These are phyloP conservation scores for Cyberlindnera sargentensis DNA, from an alignment of 805 yeast genomes.

Conservation along the genomic window DNA sequence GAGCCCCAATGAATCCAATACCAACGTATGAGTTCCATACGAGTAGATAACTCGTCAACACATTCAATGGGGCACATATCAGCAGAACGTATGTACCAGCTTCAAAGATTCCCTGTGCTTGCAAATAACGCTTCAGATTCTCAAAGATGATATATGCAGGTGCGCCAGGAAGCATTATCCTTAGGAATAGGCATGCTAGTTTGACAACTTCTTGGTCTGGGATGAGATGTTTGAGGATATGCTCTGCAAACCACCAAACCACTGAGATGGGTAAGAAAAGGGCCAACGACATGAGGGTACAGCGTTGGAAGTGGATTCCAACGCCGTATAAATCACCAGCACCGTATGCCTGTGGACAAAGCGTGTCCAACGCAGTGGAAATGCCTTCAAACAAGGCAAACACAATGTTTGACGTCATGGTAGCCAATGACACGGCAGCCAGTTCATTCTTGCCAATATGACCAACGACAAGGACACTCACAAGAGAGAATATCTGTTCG, in stretches of 20 bases:
- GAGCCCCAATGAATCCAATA: conserved; percentile 70
- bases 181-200: conserved; percentile 51
- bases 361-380: conserved; percentile 74
- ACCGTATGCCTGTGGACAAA: conserved; percentile 83
- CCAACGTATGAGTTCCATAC: conserved; percentile 60
- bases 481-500: conserved; percentile 50
- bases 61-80: conserved; percentile 59
- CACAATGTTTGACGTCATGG: conserved; percentile 78
- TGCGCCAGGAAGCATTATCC: conserved; percentile 56
- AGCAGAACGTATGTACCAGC: conserved; percentile 70
- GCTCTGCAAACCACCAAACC: conserved; percentile 57
- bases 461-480: conserved; percentile 64
- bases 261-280: conserved; percentile 39
- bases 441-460: conserved; percentile 72
- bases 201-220: conserved; percentile 47
- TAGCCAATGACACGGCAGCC: conserved; percentile 78
- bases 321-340: conserved; percentile 64
- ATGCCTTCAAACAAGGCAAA: conserved; percentile 78
- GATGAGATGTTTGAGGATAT: conserved; percentile 34
- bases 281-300: conserved; percentile 43
- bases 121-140: conserved; percentile 72
- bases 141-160: conserved; percentile 80
- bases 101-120: conserved; percentile 81
- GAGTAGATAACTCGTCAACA: conserved; percentile 51
- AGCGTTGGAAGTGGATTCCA: conserved; percentile 68